Percentiles rank a stretch among this genome's conserved stretches.
Conservation (phyloP, 2,329 filamentous ascomycete species). For the Pseudocercospora eumusae region DNA sequence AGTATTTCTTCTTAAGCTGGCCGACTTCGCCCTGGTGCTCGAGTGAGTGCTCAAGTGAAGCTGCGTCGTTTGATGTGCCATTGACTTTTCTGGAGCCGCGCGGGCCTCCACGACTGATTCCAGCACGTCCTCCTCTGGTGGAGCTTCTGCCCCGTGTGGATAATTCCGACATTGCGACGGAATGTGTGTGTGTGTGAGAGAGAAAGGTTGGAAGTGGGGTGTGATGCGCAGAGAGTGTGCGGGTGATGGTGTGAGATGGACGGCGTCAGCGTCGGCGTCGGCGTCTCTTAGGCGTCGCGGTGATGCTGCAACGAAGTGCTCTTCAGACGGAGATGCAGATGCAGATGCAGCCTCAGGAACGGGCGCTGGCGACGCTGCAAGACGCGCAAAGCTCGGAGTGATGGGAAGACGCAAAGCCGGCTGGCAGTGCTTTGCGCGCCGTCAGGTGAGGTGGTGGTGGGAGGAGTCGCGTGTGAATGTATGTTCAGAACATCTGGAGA, state of each 20-base stretch:
- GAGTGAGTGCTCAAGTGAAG: constrained; percentile 59
- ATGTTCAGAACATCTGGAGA: neutral
- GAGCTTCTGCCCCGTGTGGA: constrained; percentile 87
- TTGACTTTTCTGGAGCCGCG: constrained; percentile 43
- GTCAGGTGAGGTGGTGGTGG: neutral
- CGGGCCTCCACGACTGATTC: constrained; percentile 57
- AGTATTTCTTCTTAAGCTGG: constrained; percentile 88
- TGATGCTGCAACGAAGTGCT: neutral
- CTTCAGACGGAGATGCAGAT: neutral
- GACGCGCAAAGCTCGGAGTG: neutral
- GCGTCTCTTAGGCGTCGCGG: neutral
- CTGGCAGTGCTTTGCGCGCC: neutral
- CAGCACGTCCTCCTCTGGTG: constrained; percentile 78
- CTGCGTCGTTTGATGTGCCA: constrained; percentile 68
- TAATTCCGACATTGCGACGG: constrained; percentile 81
- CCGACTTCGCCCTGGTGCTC: constrained; percentile 88
- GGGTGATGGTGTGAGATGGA: constrained; percentile 5
- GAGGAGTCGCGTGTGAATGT: neutral
- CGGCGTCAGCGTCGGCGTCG: too few relatives aligned
- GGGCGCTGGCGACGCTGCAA: neutral
- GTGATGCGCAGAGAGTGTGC: neutral
- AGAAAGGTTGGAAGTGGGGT: neutral
- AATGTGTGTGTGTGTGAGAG: constrained; percentile 1
- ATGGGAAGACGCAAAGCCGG: neutral
- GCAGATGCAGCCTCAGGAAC: neutral